Evolutionary conservation across 441 rosid species (phyloP), one percentile per base, ranked within the genome.

Genomic region (Pelargonium cotyledonis): DNA sequence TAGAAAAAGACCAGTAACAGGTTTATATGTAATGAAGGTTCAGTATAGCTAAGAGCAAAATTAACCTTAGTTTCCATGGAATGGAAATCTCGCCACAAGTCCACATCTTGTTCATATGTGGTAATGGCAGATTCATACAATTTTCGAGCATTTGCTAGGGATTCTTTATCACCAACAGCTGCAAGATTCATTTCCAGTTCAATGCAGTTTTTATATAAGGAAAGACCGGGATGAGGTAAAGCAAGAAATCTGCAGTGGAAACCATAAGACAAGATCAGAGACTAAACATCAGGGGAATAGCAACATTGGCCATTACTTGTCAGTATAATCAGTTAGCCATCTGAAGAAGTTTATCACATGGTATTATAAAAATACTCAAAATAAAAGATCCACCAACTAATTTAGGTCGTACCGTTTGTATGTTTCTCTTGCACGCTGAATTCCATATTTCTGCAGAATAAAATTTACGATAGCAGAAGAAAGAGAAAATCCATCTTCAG

Each of bases 121-220:
- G 92, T 72, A 68, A 89, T 83, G 21, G 93, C 98, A 72, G 95
- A 83, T 68, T 88, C 98, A 66, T 85, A 91, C 43, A 94, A 70
- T 82, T 85, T 89, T 80, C 89, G 78, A 31, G 74, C 87, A 68
- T 78, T 86, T 66, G n/a, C 78, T 18, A 91, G 86, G 71, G 85
- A 76, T 73, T 80, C 83, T 75, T 79, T 84, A 68, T 82, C 80
- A 41, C 90, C 89, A 53, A 40, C 41, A 21, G 85, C 84, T 9
- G 91, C 87, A 66, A 85, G 85, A 67, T 79, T 84, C 44, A 74
- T 73, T 82, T 93, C 98, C 81, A 94, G 74, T 69, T 91, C 93
- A 40, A 94, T 86, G 86, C 97, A 88, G 41, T 68, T 76, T 85
- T 68, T 79, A 72, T 82, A 88, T 23, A 89, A 79, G 31, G 60